Evolutionary conservation across 129 eudicot species (phyloP).

Genomic region (Logfia minima): DNA sequence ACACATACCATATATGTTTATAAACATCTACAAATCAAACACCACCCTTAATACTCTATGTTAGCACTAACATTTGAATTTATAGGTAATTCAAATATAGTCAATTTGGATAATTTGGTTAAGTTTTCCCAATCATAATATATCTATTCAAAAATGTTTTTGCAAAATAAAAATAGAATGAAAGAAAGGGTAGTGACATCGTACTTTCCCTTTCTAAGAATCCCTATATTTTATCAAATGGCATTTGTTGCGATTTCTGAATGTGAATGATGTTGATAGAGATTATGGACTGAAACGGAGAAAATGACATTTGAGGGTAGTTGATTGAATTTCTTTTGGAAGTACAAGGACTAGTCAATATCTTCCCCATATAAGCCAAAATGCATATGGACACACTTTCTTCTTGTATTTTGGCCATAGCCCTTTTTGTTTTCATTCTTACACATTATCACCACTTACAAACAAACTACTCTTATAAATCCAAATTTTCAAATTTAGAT

Average conservation of each 20-base stretch:
- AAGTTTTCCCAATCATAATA: too few species aligned
- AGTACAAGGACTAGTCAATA: slow-evolving; percentile 43
- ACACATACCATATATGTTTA: too few species aligned
- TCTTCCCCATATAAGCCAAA: slow-evolving; percentile 33
- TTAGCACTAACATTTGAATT: too few species aligned
- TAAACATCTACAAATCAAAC: too few species aligned
- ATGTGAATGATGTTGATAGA: slow-evolving; percentile 11
- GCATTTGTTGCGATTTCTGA: not conserved
- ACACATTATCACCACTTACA: slow-evolving; percentile 25
- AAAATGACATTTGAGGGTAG: slow-evolving; percentile 39
- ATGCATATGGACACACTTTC: slow-evolving; percentile 27
- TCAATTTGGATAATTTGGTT: too few species aligned
- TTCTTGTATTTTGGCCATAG: slow-evolving; percentile 18
- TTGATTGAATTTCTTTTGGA: slow-evolving; percentile 20
- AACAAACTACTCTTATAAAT: slow-evolving; percentile 20
- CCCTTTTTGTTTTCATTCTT: slow-evolving; percentile 35
- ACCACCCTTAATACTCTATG: too few species aligned
- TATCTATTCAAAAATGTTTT: too few species aligned
- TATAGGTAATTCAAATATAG: rapidly evolving
- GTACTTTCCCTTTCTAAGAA: too few species aligned
- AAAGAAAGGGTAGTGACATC: slow-evolving; percentile 15
- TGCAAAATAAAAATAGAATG: not conserved
- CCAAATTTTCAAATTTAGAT: slow-evolving; percentile 1
- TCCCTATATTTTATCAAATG: too few species aligned
- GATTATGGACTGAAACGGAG: slow-evolving; percentile 28